Conservation (phyloP, 2,329 filamentous ascomycete genomes). For the Pseudogymnoascus sp. region DNA sequence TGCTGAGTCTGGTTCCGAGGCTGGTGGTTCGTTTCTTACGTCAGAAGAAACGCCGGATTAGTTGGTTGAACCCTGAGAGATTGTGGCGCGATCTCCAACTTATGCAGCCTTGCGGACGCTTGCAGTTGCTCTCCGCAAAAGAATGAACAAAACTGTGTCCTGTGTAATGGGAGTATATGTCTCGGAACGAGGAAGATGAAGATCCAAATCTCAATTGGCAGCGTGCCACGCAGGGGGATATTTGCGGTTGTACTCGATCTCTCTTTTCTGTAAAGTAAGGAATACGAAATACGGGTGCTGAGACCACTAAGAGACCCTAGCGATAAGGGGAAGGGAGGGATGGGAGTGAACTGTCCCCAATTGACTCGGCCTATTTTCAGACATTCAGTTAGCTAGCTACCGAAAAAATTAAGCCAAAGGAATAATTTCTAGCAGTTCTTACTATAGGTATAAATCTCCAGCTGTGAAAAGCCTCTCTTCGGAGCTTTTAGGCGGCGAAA, state of each 20-base stretch:
- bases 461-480: too few species aligned
- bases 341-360: too few species aligned
- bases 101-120: background rate
- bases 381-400: too few species aligned
- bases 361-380: too few species aligned
- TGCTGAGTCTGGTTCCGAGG: background rate
- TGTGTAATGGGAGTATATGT: background rate
- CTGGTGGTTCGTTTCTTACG: background rate
- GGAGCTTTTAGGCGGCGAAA: too few species aligned
- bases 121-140: background rate
- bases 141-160: background rate
- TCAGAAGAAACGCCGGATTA: background rate
- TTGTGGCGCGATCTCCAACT: background rate
- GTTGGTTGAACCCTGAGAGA: background rate
- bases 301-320: conserved; percentile 4
- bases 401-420: too few species aligned
- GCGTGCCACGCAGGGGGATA: background rate
- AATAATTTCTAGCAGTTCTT: too few species aligned
- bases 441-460: too few species aligned
- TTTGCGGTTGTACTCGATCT: conserved; percentile 1
- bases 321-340: conserved; percentile 3
- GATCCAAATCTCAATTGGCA: conserved; percentile 1
- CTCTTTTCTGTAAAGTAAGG: background rate
- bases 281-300: conserved; percentile 7
- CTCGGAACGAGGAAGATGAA: background rate